Evolutionary conservation across 352 stramenopile species (phyloP).

Genomic region (Phytopythium sindhum): DNA sequence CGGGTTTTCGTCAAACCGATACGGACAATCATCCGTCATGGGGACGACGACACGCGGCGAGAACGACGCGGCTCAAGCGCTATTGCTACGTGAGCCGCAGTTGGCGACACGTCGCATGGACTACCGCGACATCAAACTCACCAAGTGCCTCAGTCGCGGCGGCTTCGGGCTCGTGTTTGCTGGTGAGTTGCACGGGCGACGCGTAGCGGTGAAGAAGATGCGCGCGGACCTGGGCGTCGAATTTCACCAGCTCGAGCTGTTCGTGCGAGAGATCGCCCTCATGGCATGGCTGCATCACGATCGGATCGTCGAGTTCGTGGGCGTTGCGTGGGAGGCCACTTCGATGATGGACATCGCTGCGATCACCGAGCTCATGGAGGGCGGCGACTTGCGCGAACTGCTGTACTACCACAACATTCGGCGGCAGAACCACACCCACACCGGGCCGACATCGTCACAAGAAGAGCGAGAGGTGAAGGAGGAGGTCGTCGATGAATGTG

Average conservation of each 20-base stretch:
- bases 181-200: conserved; percentile 23
- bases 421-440: neutral
- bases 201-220: conserved; percentile 47
- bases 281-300: conserved; percentile 34
- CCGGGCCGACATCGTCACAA: neutral
- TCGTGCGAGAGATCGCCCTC: conserved; percentile 39
- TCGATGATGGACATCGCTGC: conserved; percentile 31
- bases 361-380: conserved; percentile 54
- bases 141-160: conserved; percentile 28
- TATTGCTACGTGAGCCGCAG: conserved; percentile 26
- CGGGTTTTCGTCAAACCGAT: neutral
- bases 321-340: conserved; percentile 31
- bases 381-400: conserved; percentile 44
- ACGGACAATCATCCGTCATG: neutral
- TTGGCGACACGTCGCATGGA: conserved; percentile 34
- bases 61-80: neutral
- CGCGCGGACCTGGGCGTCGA: conserved; percentile 17
- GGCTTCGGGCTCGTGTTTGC: conserved; percentile 43
- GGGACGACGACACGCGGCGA: neutral
- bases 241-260: conserved; percentile 25
- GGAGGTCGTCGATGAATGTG: neutral
- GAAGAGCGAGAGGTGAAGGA: neutral
- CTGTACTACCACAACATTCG: conserved; percentile 20
- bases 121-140: conserved; percentile 38
- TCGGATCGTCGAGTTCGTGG: conserved; percentile 44